Percentiles rank a stretch among this genome's conserved stretches.
Conservation (phyloP, 768 basidiomycete species). For the Rhodotorula paludigena region DNA sequence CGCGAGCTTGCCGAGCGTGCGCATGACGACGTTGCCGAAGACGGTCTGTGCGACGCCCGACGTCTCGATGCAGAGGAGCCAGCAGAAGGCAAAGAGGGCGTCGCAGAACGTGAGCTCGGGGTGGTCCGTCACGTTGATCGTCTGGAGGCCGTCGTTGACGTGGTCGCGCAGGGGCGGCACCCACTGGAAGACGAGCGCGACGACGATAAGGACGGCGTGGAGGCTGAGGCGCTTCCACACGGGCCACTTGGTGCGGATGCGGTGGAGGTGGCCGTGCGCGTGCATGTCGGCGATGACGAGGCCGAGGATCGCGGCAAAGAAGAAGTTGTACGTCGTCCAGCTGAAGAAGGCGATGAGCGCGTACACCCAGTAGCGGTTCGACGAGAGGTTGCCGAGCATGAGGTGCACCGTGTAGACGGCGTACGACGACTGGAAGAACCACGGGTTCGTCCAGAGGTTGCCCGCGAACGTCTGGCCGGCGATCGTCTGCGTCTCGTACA, state of each 20-base stretch:
- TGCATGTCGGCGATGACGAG: constrained; percentile 44
- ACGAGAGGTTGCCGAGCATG: constrained; percentile 45
- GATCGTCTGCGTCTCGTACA: constrained; percentile 41
- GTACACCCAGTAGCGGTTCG: constrained; percentile 45
- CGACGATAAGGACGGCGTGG: constrained; percentile 40
- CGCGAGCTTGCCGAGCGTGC: constrained; percentile 43
- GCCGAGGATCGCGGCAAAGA: constrained; percentile 42
- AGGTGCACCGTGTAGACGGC: constrained; percentile 42
- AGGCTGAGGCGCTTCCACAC: constrained; percentile 38
- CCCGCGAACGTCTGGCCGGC: constrained; percentile 43
- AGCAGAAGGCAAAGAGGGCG: constrained; percentile 41
- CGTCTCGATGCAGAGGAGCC: constrained; percentile 43
- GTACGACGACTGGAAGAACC: constrained; percentile 45
- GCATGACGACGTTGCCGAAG: constrained; percentile 45
- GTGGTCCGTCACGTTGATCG: constrained; percentile 43
- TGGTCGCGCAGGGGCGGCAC: constrained; percentile 43
- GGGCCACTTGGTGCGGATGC: constrained; percentile 43
- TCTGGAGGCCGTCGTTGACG: constrained; percentile 41
- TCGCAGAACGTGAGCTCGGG: constrained; percentile 43
- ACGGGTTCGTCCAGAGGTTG: constrained; percentile 45
- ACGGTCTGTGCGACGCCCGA: constrained; percentile 40
- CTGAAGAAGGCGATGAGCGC: constrained; percentile 42
- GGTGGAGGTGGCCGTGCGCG: constrained; percentile 43
- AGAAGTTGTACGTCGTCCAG: constrained; percentile 45
- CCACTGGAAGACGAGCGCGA: constrained; percentile 42